Evolutionary conservation across 2,329 filamentous ascomycete genomes (phyloP).

Genomic region (Graphium sp.): DNA sequence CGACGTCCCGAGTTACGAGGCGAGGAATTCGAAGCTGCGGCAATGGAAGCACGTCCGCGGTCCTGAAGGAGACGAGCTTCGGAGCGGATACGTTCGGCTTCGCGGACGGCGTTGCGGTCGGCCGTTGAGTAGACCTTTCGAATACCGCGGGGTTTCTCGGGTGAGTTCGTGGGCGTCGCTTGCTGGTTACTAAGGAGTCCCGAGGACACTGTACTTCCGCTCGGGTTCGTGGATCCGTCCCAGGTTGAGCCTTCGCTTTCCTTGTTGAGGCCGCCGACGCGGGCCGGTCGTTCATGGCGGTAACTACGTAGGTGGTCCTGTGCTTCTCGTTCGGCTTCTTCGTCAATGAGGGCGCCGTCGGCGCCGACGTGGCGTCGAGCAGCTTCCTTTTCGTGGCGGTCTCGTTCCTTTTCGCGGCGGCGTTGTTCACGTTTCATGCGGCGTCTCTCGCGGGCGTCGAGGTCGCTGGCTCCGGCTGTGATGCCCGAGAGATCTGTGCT

Average conservation of each 20-base stretch:
- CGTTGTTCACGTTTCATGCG: constrained; percentile 30
- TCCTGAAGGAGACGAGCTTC: constrained; percentile 40
- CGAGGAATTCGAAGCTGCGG: constrained; percentile 1
- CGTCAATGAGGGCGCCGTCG: constrained; percentile 43
- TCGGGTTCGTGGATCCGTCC: constrained; percentile 56
- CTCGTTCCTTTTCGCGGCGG: constrained; percentile 20
- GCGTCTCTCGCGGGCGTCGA: constrained; percentile 35
- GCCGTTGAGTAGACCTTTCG: constrained; percentile 46
- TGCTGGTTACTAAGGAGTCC: constrained; percentile 43
- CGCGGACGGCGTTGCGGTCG: constrained; percentile 32
- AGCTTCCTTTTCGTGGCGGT: constrained; percentile 18
- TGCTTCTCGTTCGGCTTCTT: constrained; percentile 44
- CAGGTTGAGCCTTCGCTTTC: constrained; percentile 63
- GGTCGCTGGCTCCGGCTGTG: constrained; percentile 39
- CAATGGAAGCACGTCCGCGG: constrained; percentile 19
- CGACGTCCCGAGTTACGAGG: constrained; percentile 1
- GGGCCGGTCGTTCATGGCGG: constrained; percentile 69
- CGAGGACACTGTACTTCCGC: constrained; percentile 43
- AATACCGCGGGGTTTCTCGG: constrained; percentile 31
- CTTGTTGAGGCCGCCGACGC: constrained; percentile 79
- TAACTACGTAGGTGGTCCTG: constrained; percentile 63
- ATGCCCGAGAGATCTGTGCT: constrained; percentile 32
- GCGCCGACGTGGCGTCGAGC: constrained; percentile 30
- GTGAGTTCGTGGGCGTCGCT: constrained; percentile 36
- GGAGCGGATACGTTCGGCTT: constrained; percentile 34